Evolutionary conservation across 1,284 basidiomycete genomes (phyloP).

Genomic region (Moniliophthora roreri): DNA sequence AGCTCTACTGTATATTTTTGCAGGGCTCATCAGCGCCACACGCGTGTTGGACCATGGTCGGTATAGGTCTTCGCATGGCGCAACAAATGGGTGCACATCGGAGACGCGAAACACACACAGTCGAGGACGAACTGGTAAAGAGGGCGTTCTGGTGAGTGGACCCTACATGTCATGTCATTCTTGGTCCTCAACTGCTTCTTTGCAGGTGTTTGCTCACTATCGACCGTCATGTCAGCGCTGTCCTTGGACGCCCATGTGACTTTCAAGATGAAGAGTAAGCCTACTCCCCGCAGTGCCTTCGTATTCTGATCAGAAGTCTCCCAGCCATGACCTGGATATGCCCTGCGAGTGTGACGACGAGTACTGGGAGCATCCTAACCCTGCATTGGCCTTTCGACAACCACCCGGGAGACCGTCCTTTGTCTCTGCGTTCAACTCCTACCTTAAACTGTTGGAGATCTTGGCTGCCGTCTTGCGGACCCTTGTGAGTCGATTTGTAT

Average conservation of each 20-base stretch:
- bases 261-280: constrained; percentile 85
- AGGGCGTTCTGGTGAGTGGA: constrained; percentile 86
- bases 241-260: constrained; percentile 78
- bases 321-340: constrained; percentile 72
- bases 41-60: constrained; percentile 71
- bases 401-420: constrained; percentile 55
- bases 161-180: constrained; percentile 11
- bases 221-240: constrained; percentile 66
- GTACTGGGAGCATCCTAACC: constrained; percentile 65
- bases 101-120: constrained; percentile 35
- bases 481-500: constrained; percentile 45
- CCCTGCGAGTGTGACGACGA: constrained; percentile 78
- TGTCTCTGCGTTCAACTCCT: constrained; percentile 55
- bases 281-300: not conserved
- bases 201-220: constrained; percentile 62
- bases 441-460: constrained; percentile 64
- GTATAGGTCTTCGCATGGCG: constrained; percentile 68
- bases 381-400: constrained; percentile 51
- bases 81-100: constrained; percentile 71
- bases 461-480: constrained; percentile 65
- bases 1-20: constrained; percentile 48
- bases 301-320: not conserved
- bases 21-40: constrained; percentile 68
- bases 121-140: constrained; percentile 72
- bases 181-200: not conserved